These are phyloP conservation scores for Tulasnella sp. DNA, from an alignment of 768 basidiomycete genomes.

Conservation along the genomic window DNA sequence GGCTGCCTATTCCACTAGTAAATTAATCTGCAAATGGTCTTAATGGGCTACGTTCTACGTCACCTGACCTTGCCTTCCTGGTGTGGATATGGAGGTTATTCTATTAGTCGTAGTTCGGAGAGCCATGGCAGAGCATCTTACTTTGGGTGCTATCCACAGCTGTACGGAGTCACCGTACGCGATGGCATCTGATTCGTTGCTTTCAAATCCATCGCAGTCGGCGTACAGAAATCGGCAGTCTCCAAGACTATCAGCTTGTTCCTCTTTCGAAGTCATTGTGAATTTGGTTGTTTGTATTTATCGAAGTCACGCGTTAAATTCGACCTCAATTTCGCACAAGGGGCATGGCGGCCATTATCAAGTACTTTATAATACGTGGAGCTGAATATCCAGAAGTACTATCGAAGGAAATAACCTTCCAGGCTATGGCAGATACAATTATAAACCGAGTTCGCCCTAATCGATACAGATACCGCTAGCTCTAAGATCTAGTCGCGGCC, in stretches of 20 bases:
- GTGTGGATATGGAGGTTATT: too few species aligned
- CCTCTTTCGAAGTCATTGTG: not conserved
- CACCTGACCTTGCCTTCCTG: constrained; percentile 19
- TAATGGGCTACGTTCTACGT: not conserved
- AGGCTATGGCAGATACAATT: too few species aligned
- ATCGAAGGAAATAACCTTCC: too few species aligned
- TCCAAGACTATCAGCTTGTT: not conserved
- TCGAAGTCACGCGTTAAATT: not conserved
- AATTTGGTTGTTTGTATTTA: not conserved
- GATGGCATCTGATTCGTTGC: not conserved
- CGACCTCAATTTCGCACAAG: not conserved
- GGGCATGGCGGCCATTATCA: too few species aligned
- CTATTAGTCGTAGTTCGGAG: not conserved
- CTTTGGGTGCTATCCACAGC: constrained; percentile 24
- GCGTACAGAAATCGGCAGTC: constrained; percentile 16
- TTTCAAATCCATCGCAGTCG: not conserved
- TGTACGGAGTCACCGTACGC: constrained; percentile 20
- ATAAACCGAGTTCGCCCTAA: too few species aligned
- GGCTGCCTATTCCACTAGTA: constrained; percentile 49
- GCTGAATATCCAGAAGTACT: too few species aligned
- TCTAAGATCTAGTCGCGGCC: too few species aligned
- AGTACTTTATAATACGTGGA: too few species aligned
- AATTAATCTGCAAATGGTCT: not conserved
- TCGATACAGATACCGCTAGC: too few species aligned
- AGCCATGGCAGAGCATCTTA: not conserved